These are phyloP conservation scores for Alternaria sp. DNA, from an alignment of 2,329 filamentous ascomycete genomes.

Conservation along the genomic window DNA sequence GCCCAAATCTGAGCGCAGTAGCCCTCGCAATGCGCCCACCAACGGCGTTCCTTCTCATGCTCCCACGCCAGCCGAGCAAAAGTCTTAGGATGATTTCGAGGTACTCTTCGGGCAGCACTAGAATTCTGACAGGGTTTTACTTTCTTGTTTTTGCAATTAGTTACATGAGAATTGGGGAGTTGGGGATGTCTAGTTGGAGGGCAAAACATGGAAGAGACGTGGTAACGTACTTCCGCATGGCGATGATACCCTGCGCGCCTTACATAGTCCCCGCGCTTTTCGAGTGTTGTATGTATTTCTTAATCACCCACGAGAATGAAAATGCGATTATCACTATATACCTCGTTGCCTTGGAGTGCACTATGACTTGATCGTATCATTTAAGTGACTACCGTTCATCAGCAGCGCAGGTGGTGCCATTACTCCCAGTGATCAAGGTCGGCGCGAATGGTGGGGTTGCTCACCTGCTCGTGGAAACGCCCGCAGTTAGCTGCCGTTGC, in stretches of 20 bases:
- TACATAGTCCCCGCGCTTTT: conserved; percentile 5
- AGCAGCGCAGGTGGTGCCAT: not conserved
- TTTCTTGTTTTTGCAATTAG: not conserved
- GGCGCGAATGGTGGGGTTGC: conserved; percentile 4
- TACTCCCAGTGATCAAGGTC: not conserved
- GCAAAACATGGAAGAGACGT: conserved; percentile 9
- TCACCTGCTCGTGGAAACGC: conserved; percentile 15
- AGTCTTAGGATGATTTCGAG: conserved; percentile 30
- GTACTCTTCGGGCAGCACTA: not conserved
- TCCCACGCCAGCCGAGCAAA: conserved; percentile 46
- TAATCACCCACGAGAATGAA: conserved; percentile 14
- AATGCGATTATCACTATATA: conserved; percentile 1
- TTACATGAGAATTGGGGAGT: not conserved
- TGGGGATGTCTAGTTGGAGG: conserved; percentile 8
- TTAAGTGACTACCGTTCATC: not conserved
- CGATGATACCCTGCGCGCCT: conserved; percentile 18
- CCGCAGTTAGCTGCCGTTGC: conserved; percentile 23
- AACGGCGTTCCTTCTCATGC: conserved; percentile 44
- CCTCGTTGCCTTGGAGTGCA: not conserved
- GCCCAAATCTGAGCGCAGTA: conserved; percentile 54
- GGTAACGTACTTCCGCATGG: conserved; percentile 12
- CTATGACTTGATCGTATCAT: not conserved
- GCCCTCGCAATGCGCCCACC: conserved; percentile 47
- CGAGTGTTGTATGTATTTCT: conserved; percentile 10
- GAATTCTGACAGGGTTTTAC: not conserved